These are phyloP conservation scores for Fusarium hainanense DNA, from an alignment of 2,329 filamentous ascomycete species.

Conservation along the genomic window DNA sequence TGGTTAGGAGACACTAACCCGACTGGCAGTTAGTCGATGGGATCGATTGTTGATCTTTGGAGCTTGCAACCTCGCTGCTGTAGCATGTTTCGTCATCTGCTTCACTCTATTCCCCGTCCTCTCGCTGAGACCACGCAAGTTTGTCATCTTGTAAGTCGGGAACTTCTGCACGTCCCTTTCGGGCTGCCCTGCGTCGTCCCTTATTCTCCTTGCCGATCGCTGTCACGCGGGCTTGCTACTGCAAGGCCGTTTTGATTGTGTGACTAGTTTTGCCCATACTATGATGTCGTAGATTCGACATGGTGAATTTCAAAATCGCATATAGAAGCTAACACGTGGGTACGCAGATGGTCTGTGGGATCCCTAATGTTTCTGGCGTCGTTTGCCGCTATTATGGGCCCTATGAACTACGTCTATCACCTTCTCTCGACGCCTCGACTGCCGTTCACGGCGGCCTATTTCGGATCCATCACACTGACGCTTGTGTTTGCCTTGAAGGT, in stretches of 20 bases:
- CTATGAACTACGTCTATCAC: slow-evolving; percentile 83
- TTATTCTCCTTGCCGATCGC: slow-evolving; percentile 23
- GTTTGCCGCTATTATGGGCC: slow-evolving; percentile 95
- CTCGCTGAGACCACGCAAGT: slow-evolving; percentile 86
- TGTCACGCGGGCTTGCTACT: slow-evolving; percentile 29
- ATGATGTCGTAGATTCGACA: slow-evolving; percentile 30
- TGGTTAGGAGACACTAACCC: slow-evolving; percentile 52
- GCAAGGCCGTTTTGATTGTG: slow-evolving; percentile 13
- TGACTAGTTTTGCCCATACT: slow-evolving; percentile 32
- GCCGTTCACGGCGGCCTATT: slow-evolving; percentile 94
- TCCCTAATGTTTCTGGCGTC: slow-evolving; percentile 90
- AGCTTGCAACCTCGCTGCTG: slow-evolving; percentile 88
- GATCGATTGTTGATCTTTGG: slow-evolving; percentile 93
- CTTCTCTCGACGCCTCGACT: slow-evolving; percentile 85
- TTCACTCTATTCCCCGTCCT: slow-evolving; percentile 90
- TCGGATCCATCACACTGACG: slow-evolving; percentile 90
- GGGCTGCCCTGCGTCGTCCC: slow-evolving; percentile 8
- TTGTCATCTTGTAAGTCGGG: slow-evolving; percentile 91
- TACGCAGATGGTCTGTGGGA: slow-evolving; percentile 88
- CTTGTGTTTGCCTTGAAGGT: slow-evolving; percentile 93
- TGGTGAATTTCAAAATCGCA: slow-evolving; percentile 29
- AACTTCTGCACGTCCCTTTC: slow-evolving; percentile 9
- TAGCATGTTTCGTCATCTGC: slow-evolving; percentile 92
- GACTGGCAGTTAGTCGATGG: slow-evolving; percentile 87
- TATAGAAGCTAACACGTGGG: slow-evolving; percentile 42